These are phyloP conservation scores for Lathyrus oleraceus DNA, from an alignment of 306 rosid species.

Conservation along the genomic window DNA sequence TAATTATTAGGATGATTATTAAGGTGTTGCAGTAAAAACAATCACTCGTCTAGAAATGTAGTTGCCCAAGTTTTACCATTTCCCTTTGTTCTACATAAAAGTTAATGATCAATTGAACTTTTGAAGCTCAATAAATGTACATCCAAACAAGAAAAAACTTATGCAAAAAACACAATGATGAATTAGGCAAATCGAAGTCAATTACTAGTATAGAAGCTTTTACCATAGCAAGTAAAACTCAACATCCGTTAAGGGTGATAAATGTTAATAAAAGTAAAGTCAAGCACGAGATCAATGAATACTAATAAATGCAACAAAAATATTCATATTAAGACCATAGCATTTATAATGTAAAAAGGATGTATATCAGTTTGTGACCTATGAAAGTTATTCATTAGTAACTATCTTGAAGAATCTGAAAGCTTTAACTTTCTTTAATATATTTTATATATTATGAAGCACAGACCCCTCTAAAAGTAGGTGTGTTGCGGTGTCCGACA, in stretches of 20 bases:
- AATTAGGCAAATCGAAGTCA: background rate
- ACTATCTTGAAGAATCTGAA: background rate
- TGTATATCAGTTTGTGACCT: background rate
- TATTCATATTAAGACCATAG: background rate
- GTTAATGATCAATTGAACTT: slow-evolving; percentile 4
- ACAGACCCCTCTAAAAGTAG: too few species aligned
- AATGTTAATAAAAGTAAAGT: background rate
- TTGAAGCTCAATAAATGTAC: slow-evolving; percentile 1
- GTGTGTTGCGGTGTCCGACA: too few species aligned
- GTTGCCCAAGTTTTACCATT: background rate
- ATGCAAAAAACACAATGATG: background rate
- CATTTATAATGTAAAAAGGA: background rate
- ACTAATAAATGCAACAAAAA: slow-evolving; percentile 1
- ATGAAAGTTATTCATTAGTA: background rate
- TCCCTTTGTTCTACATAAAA: background rate
- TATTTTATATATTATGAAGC: background rate
- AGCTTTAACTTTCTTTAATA: background rate
- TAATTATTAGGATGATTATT: background rate
- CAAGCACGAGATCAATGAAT: background rate
- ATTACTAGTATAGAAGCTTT: background rate
- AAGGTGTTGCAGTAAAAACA: background rate
- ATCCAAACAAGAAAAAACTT: background rate
- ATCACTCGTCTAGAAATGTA: background rate
- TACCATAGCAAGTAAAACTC: slow-evolving; percentile 4
- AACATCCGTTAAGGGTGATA: background rate